These are phyloP conservation scores for Achaetomiella virescens DNA, from an alignment of 495 filamentous ascomycete species.

Conservation along the genomic window DNA sequence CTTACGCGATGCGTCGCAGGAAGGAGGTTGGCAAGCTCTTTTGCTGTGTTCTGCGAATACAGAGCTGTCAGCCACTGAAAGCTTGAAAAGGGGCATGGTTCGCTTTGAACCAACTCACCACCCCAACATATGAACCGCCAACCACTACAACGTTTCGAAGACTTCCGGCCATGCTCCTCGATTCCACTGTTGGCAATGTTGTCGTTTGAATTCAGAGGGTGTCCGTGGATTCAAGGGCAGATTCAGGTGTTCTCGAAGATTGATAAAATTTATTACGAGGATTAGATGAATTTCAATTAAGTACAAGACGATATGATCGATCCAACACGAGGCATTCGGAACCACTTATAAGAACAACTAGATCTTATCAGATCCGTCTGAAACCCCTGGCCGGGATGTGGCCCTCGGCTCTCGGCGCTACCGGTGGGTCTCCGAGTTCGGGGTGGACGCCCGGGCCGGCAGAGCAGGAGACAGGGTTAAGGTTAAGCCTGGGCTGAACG, in stretches of 20 bases:
- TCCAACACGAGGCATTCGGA: too few species aligned
- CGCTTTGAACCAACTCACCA: constrained; percentile 15
- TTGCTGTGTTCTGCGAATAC: constrained; percentile 16
- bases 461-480: neutral
- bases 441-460: neutral
- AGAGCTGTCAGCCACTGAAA: neutral
- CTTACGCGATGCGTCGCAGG: constrained; percentile 27
- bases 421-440: constrained; percentile 4
- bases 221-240: too few species aligned
- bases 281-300: too few species aligned
- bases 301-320: too few species aligned
- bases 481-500: neutral
- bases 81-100: neutral
- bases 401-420: constrained; percentile 7
- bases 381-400: neutral
- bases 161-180: neutral
- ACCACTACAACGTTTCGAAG: constrained; percentile 25
- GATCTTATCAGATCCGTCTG: neutral
- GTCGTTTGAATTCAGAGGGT: too few species aligned
- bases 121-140: constrained; percentile 25
- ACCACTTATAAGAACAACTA: neutral
- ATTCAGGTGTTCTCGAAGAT: too few species aligned
- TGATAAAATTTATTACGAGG: too few species aligned
- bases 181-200: too few species aligned
- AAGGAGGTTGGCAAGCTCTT: constrained; percentile 22